Percentiles rank a stretch among this genome's conserved stretches.
Evolutionary conservation across 371 early-diverging fungal genomes (phyloP).

Genomic region (Lichtheimia ornata): DNA sequence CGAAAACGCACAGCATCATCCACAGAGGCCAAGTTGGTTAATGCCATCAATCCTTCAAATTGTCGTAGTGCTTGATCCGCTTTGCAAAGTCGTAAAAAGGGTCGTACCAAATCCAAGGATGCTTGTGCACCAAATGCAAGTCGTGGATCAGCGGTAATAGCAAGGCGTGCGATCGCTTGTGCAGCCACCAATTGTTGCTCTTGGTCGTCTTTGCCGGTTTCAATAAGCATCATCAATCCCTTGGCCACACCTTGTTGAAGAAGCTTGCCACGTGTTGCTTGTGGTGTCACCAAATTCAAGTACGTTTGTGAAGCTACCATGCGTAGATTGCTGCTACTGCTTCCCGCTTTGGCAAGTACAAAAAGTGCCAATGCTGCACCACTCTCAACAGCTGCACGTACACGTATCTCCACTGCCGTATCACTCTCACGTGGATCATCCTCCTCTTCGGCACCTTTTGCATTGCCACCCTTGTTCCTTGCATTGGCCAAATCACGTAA

Average conservation of each 20-base stretch:
- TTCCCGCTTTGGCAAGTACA: slow-evolving; percentile 56
- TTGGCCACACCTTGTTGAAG: slow-evolving; percentile 85
- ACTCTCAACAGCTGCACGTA: slow-evolving; percentile 48
- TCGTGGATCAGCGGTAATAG: slow-evolving; percentile 87
- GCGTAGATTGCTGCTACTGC: slow-evolving; percentile 57
- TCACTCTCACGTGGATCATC: slow-evolving; percentile 62
- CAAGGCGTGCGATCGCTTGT: slow-evolving; percentile 89
- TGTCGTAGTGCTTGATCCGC: slow-evolving; percentile 67
- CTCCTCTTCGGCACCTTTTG: slow-evolving; percentile 18
- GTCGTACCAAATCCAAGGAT: slow-evolving; percentile 63
- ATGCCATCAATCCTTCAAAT: slow-evolving; percentile 91
- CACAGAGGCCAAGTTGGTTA: slow-evolving; percentile 86
- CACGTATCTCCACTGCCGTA: slow-evolving; percentile 62
- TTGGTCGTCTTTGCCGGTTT: slow-evolving; percentile 23
- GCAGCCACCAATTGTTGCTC: slow-evolving; percentile 49
- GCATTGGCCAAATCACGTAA: slow-evolving; percentile 68
- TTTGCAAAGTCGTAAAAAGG: slow-evolving; percentile 59
- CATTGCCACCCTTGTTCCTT: slow-evolving; percentile 30
- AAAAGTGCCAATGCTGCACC: slow-evolving; percentile 57
- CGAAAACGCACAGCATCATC: slow-evolving; percentile 52
- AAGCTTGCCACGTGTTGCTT: slow-evolving; percentile 69
- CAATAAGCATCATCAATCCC: slow-evolving; percentile 56
- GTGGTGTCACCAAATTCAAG: slow-evolving; percentile 72
- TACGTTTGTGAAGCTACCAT: slow-evolving; percentile 69
- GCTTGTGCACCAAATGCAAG: slow-evolving; percentile 76